Percentiles rank a stretch among this genome's conserved stretches.
phyloP scores from a whole-genome alignment of 805 yeast species.

The Candida multigemmis region DNA sequence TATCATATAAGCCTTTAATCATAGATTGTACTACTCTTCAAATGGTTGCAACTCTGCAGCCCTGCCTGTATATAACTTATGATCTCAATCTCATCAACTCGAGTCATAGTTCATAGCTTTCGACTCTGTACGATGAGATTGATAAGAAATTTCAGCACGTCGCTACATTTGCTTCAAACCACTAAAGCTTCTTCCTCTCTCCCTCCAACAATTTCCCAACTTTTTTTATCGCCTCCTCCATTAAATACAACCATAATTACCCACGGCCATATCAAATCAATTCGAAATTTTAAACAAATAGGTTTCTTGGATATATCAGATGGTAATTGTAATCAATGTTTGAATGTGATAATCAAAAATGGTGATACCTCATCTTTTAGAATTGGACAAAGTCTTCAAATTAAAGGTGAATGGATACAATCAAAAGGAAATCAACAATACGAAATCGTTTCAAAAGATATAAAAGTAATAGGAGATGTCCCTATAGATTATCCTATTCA shows the following conservation, averaged over 20 bases:
- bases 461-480: conserved; percentile 53
- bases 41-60: too few species aligned
- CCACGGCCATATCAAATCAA: conserved; percentile 60
- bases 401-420: conserved; percentile 23
- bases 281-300: conserved; percentile 64
- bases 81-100: too few species aligned
- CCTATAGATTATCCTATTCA: conserved; percentile 69
- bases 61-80: too few species aligned
- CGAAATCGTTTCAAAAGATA: conserved; percentile 20
- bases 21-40: too few species aligned
- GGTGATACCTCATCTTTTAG: conserved; percentile 23
- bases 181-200: conserved; percentile 2
- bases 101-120: too few species aligned
- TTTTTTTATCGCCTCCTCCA: conserved; percentile 23
- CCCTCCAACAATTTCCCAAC: conserved; percentile 13
- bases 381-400: conserved; percentile 36
- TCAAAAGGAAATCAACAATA: conserved; percentile 23
- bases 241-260: conserved; percentile 32
- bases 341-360: conserved; percentile 39
- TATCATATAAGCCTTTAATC: too few species aligned
- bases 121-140: too few species aligned
- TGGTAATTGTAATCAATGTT: conserved; percentile 51
- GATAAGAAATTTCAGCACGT: too few species aligned
- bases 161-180: too few species aligned
- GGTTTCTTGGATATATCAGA: conserved; percentile 77